phyloP scores from a whole-genome alignment of 495 filamentous ascomycete species.

The Penicillium flavigenum region DNA sequence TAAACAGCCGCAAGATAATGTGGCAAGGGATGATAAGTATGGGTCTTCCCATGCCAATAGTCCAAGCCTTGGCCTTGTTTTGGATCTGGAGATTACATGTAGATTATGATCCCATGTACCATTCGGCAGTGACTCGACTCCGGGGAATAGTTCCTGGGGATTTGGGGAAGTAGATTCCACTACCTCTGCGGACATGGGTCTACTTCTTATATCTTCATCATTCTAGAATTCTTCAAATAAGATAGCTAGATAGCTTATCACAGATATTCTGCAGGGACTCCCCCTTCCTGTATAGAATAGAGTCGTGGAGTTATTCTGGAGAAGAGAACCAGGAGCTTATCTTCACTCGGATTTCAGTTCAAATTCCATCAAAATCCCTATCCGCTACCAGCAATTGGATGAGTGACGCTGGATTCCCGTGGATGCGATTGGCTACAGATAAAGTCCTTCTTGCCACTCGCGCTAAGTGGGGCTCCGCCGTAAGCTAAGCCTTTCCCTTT shows the following conservation, averaged over 20 bases:
- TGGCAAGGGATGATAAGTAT: conserved; percentile 1
- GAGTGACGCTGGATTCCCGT: conserved; percentile 1
- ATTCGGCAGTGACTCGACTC: neutral
- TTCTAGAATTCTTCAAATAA: too few species aligned
- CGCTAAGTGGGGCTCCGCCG: conserved; percentile 10
- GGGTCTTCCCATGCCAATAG: neutral
- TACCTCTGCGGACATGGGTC: neutral
- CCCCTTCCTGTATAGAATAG: neutral
- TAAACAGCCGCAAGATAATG: neutral
- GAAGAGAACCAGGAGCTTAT: neutral
- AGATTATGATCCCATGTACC: neutral
- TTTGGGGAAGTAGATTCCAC: conserved; percentile 1
- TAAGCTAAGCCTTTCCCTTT: conserved; percentile 10
- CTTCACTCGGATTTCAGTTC: neutral
- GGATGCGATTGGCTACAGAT: conserved; percentile 15
- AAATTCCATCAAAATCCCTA: neutral
- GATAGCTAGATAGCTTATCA: conserved; percentile 1
- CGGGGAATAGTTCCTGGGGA: conserved; percentile 12
- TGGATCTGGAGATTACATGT: neutral
- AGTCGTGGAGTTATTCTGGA: neutral
- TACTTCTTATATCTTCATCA: neutral
- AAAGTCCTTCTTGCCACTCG: conserved; percentile 13
- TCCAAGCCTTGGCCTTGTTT: neutral
- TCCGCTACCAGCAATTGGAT: conserved; percentile 13
- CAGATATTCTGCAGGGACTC: neutral